A percentile compares a stretch with the other conserved stretches of the same genome.
phyloP scores from a whole-genome alignment of 2,329 filamentous ascomycete species.

The Ceratocystis lukuohia region DNA sequence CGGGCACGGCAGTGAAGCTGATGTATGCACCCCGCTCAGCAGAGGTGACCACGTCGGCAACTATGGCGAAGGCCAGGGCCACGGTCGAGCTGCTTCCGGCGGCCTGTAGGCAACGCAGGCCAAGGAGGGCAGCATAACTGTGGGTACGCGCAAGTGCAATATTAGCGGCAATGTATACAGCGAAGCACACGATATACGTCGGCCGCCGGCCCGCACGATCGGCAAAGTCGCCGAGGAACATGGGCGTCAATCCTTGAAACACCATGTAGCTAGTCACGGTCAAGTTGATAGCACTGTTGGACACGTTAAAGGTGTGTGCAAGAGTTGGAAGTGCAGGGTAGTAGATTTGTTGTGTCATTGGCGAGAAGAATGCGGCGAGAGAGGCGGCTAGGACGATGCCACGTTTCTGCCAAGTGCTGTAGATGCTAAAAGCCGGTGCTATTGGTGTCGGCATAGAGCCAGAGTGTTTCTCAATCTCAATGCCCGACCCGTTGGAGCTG shows the following conservation, averaged over 20 bases:
- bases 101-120: constrained; percentile 43
- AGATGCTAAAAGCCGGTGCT: constrained; percentile 27
- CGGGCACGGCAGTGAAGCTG: constrained; percentile 36
- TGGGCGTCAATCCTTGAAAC: no score
- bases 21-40: constrained; percentile 49
- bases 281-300: no score
- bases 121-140: constrained; percentile 37
- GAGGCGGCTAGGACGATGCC: constrained; percentile 31
- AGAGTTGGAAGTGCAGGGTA: no score
- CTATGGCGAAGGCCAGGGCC: constrained; percentile 42
- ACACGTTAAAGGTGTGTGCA: no score
- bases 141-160: constrained; percentile 39
- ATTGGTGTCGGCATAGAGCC: constrained; percentile 9
- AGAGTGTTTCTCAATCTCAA: no score
- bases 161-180: constrained; percentile 30
- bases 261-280: no score
- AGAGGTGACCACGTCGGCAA: constrained; percentile 50
- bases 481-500: no score
- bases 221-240: no score
- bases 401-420: constrained; percentile 31
- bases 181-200: no score
- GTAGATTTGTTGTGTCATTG: no score
- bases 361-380: constrained; percentile 29
- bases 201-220: no score
- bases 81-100: constrained; percentile 46